Evolutionary conservation across 768 basidiomycete genomes (phyloP), one percentile per base, ranked within the genome.

Genomic region (Ramaria sp.): DNA sequence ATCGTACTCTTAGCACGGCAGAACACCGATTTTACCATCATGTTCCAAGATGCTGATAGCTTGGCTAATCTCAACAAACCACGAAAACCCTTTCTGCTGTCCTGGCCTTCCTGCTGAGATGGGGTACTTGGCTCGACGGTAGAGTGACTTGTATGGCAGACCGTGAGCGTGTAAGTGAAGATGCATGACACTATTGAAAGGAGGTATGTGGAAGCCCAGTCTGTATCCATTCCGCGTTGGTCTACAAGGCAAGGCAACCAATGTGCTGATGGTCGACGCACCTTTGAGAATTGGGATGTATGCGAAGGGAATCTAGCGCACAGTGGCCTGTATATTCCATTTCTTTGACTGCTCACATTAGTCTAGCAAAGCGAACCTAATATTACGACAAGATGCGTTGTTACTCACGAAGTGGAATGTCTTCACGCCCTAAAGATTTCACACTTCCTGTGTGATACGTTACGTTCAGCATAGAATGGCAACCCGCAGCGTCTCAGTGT

Each of bases 121-220:
- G 4, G 74, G 80, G 63, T 84, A 90, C 64, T 80, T 79, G 30
- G 70, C 53, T 12, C 68, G 63, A 5, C 67, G 67, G 7, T 64
- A 42, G 3, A 55, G 42, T 0, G 78, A 76, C 19, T 66, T 72
- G 71, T 85, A 88, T 0, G 88, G 88, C 52, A 87, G 66, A 4
- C 72, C 81, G 48, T 86, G 83, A 22, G 84, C 79, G 64, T 90
- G 88, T 39, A 91, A 68, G 65, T 90, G 88, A 15, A 91, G 72
- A 64, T 91, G 88, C 37, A 80, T 64, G 5, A 90, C 75, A 34
- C 81, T 83, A 57, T 79, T 83, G 68, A 85, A 87, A 0, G 88
- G 88, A 0, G 88, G 84, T 53, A 89, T 86, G 65, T 91, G 88
- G 64, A 89, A 91, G 0, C 88, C 88, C 71, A 89, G 73, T 60